Percentiles rank a stretch among this genome's conserved stretches.
Conservation (phyloP, 1,284 basidiomycete genomes). For the Leccinum variabile region DNA sequence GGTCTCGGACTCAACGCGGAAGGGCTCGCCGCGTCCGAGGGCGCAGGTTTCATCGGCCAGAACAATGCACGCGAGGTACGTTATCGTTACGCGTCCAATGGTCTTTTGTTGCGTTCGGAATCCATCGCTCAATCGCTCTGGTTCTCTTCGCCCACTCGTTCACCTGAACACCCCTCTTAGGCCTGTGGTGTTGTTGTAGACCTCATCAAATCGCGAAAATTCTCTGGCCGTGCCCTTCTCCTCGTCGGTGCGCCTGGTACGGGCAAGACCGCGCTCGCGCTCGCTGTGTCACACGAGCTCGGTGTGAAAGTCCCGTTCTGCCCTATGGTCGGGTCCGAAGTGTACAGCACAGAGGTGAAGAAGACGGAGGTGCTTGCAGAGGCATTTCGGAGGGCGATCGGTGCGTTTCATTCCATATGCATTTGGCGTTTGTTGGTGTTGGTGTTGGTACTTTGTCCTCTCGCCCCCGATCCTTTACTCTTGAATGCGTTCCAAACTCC, state of each 20-base stretch:
- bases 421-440: background rate
- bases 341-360: conserved; percentile 97
- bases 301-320: conserved; percentile 97
- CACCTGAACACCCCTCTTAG: conserved; percentile 41
- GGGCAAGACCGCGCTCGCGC: conserved; percentile 93
- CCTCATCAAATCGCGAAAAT: conserved; percentile 85
- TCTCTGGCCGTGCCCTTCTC: conserved; percentile 87
- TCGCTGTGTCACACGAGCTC: conserved; percentile 93
- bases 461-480: background rate
- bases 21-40: conserved; percentile 72
- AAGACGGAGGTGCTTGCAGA: conserved; percentile 99
- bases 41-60: conserved; percentile 92
- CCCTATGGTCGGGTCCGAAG: conserved; percentile 97
- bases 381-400: conserved; percentile 93
- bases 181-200: conserved; percentile 92
- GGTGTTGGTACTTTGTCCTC: background rate
- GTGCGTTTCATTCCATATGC: conserved; percentile 41
- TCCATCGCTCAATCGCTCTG: background rate
- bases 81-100: background rate
- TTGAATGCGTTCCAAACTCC: background rate
- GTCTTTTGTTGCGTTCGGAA: background rate
- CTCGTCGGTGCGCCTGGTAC: conserved; percentile 91
- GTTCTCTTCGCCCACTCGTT: background rate
- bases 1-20: conserved; percentile 90
- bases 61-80: conserved; percentile 84